phyloP scores from a whole-genome alignment of 371 early-diverging fungal species.

The Saksenaea vasiformis region DNA sequence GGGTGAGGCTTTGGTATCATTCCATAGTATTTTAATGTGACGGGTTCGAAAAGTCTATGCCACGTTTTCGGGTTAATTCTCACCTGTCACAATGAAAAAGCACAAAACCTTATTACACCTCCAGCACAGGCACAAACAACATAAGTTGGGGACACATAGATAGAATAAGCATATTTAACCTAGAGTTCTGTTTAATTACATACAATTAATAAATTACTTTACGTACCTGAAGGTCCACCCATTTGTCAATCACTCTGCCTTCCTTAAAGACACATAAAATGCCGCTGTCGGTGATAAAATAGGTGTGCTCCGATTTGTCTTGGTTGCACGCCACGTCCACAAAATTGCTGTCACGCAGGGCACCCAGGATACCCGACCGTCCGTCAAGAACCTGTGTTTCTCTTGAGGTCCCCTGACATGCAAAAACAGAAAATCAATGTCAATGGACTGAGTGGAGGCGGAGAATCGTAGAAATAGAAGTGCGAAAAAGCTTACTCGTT shows the following conservation, averaged over 20 bases:
- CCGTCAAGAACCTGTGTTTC: constrained; percentile 74
- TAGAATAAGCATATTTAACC: constrained; percentile 66
- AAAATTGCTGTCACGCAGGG: constrained; percentile 71
- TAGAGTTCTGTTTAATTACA: constrained; percentile 10
- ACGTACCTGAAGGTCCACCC: constrained; percentile 75
- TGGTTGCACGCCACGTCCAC: constrained; percentile 66
- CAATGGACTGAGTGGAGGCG: not conserved
- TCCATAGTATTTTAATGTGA: constrained; percentile 67
- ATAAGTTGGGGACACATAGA: constrained; percentile 60
- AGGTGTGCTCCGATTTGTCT: constrained; percentile 52
- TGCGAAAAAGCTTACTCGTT: constrained; percentile 28
- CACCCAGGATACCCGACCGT: constrained; percentile 66
- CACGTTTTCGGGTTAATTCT: not conserved
- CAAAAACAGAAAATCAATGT: not conserved
- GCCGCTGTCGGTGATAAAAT: constrained; percentile 71
- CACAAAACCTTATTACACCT: constrained; percentile 64
- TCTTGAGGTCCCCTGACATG: constrained; percentile 30
- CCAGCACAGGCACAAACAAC: constrained; percentile 77
- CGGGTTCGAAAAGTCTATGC: constrained; percentile 69
- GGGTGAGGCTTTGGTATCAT: constrained; percentile 78
- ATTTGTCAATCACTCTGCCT: constrained; percentile 70
- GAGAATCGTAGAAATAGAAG: not conserved
- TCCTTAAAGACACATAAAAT: constrained; percentile 71
- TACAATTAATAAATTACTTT: not conserved
- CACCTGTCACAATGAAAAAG: not conserved